A percentile compares a stretch with the other conserved stretches of the same genome.
phyloP scores from a whole-genome alignment of 2,329 filamentous ascomycete species.

The Diaporthe citriasiana region DNA sequence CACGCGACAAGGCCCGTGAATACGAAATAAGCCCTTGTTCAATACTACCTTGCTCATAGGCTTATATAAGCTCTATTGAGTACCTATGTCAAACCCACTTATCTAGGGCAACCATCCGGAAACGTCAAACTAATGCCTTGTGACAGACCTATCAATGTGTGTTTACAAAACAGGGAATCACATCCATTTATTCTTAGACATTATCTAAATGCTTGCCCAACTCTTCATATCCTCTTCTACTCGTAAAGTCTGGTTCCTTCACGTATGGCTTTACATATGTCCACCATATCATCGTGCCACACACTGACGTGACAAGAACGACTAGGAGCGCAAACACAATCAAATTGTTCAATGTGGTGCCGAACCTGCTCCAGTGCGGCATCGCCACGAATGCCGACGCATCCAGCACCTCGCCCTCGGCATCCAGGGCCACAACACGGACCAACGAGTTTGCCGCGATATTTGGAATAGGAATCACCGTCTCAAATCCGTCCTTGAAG shows the following conservation, averaged over 20 bases:
- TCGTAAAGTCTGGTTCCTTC: not conserved
- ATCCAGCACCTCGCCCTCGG: conserved; percentile 34
- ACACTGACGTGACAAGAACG: conserved; percentile 24
- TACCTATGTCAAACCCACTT: not conserved
- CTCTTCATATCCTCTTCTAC: not conserved
- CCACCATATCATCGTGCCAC: conserved; percentile 37
- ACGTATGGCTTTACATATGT: conserved; percentile 33
- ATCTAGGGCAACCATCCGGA: too few relatives aligned
- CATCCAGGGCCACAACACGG: conserved; percentile 35
- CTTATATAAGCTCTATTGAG: not conserved
- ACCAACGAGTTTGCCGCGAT: conserved; percentile 29
- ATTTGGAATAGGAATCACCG: conserved; percentile 39
- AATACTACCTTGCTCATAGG: not conserved
- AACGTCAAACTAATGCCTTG: not conserved
- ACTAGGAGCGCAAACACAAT: conserved; percentile 25
- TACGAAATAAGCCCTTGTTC: not conserved
- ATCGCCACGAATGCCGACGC: conserved; percentile 36
- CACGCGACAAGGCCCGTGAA: not conserved
- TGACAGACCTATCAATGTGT: too few relatives aligned
- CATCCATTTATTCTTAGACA: not conserved
- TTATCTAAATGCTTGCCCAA: conserved; percentile 7
- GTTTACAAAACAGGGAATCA: not conserved
- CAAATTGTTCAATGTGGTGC: conserved; percentile 33
- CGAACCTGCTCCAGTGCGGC: conserved; percentile 30
- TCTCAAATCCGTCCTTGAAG: conserved; percentile 43